phyloP scores from a whole-genome alignment of 805 yeast species.

The Vanderwaltozyma verrucispora region DNA sequence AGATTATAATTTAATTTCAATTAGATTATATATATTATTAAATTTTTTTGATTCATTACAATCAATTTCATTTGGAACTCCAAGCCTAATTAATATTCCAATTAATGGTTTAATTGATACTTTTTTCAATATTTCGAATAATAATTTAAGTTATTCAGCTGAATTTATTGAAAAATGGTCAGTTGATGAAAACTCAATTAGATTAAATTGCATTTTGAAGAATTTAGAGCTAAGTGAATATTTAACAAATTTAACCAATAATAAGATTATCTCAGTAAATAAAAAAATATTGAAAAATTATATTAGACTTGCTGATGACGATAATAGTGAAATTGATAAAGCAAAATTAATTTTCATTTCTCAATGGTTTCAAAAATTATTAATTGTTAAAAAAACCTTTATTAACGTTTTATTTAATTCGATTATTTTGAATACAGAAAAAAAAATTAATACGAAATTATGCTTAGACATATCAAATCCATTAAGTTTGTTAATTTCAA shows the following conservation, averaged over 20 bases:
- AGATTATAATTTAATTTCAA: conserved; percentile 28
- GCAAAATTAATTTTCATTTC: conserved; percentile 1
- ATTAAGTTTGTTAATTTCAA: conserved; percentile 16
- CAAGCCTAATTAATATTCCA: conserved; percentile 25
- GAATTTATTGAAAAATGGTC: conserved; percentile 18
- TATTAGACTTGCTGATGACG: background rate
- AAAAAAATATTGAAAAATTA: background rate
- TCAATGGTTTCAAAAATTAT: conserved; percentile 11
- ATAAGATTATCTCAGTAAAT: conserved; percentile 3
- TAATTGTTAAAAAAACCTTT: conserved; percentile 14
- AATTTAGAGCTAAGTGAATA: conserved; percentile 20
- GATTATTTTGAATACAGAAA: conserved; percentile 1
- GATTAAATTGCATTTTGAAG: conserved; percentile 15
- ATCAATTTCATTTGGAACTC: conserved; percentile 42
- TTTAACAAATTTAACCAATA: conserved; percentile 16
- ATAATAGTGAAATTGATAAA: background rate
- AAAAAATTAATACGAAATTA: conserved; percentile 6
- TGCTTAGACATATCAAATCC: conserved; percentile 10
- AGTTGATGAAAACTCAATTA: conserved; percentile 18
- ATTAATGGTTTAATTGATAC: conserved; percentile 12
- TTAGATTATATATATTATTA: conserved; percentile 39
- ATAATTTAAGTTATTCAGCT: background rate
- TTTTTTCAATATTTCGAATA: conserved; percentile 5
- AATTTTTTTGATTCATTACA: conserved; percentile 43
- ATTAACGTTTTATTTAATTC: conserved; percentile 12